These are phyloP conservation scores for Trichoderma arundinaceum DNA, from an alignment of 2,329 filamentous ascomycete species.

Conservation along the genomic window DNA sequence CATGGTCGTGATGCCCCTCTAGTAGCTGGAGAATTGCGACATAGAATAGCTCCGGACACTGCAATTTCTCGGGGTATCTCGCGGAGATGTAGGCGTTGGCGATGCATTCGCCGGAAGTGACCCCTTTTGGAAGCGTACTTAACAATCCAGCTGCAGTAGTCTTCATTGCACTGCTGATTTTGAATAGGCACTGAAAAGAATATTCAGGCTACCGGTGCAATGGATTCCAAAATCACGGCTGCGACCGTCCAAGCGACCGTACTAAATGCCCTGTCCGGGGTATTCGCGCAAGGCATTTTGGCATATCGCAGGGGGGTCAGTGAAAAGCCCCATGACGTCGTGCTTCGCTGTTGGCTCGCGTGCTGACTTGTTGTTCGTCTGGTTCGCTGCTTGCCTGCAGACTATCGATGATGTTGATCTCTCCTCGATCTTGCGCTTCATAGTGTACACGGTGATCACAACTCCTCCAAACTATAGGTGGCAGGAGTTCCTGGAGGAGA, in stretches of 20 bases:
- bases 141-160: neutral
- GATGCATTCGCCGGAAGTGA: constrained; percentile 5
- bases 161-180: neutral
- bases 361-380: neutral
- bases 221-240: constrained; percentile 26
- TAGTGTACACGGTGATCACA: constrained; percentile 30
- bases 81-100: constrained; percentile 9
- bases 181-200: neutral
- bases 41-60: neutral
- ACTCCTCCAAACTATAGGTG: constrained; percentile 29
- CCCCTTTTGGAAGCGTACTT: constrained; percentile 18
- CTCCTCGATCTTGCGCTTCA: constrained; percentile 21
- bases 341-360: neutral
- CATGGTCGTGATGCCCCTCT: neutral
- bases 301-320: constrained; percentile 23
- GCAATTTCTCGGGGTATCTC: constrained; percentile 21
- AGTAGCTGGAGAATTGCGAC: constrained; percentile 12
- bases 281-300: constrained; percentile 28
- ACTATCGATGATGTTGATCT: constrained; percentile 24
- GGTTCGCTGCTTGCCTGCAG: neutral
- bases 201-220: constrained; percentile 5
- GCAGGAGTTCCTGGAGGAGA: constrained; percentile 27
- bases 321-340: neutral
- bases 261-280: constrained; percentile 25
- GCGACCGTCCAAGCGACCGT: constrained; percentile 26